Conservation (phyloP, 495 filamentous ascomycete species). For the Polyplosphaeria fusca region DNA sequence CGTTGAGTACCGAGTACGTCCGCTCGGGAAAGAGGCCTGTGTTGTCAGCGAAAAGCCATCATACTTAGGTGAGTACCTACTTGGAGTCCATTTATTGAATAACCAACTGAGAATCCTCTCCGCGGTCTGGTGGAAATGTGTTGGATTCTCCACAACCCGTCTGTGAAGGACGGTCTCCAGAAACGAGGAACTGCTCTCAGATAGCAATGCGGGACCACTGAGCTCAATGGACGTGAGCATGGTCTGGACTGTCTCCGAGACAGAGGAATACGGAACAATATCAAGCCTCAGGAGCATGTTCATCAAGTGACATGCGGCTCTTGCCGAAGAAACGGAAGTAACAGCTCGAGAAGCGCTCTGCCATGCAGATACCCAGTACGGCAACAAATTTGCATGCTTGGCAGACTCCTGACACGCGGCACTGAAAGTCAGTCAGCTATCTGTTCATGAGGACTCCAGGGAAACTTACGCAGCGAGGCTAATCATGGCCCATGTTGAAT, state of each 20-base stretch:
- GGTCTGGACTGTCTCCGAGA: conserved; percentile 58
- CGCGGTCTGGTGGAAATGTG: conserved; percentile 59
- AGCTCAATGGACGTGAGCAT: conserved; percentile 73
- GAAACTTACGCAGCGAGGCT: conserved; percentile 42
- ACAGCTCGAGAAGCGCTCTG: conserved; percentile 67
- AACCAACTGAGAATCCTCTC: conserved; percentile 76
- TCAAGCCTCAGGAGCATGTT: conserved; percentile 53
- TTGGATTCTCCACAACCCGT: conserved; percentile 60
- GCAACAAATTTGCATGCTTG: conserved; percentile 37
- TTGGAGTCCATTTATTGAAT: conserved; percentile 72
- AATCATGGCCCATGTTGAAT: conserved; percentile 59
- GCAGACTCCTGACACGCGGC: conserved; percentile 47
- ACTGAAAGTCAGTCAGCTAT: conserved; percentile 40
- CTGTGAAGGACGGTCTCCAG: conserved; percentile 64
- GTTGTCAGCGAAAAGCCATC: conserved; percentile 18
- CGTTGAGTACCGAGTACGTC: conserved; percentile 36
- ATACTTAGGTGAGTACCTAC: conserved; percentile 44
- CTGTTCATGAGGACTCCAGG: conserved; percentile 34
- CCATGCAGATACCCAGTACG: conserved; percentile 70
- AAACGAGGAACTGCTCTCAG: conserved; percentile 71
- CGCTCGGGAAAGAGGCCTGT: conserved; percentile 43
- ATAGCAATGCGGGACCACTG: conserved; percentile 74
- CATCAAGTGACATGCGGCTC: conserved; percentile 78
- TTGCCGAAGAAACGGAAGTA: conserved; percentile 65
- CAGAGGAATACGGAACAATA: conserved; percentile 34